Evolutionary conservation across 345 rosid genomes (phyloP).

Genomic region (Gossypium sturtianum): DNA sequence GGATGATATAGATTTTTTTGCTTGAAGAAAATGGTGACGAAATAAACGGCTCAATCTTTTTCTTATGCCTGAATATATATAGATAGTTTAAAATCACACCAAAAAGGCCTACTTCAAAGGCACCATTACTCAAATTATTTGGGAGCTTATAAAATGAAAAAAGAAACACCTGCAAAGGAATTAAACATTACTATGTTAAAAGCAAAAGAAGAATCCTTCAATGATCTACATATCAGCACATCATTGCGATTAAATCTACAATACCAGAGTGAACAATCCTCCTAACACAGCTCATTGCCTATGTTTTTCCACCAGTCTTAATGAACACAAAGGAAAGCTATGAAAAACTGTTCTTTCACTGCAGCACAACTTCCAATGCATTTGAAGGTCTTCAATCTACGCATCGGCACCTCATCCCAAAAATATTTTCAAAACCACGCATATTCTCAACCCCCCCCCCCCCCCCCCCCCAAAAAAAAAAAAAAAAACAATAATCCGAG

Average conservation of each 20-base stretch:
- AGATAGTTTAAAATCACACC: background rate
- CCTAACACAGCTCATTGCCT: background rate
- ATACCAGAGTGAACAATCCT: background rate
- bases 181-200: background rate
- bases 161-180: background rate
- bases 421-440: background rate
- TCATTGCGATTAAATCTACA: background rate
- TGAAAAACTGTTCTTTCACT: background rate
- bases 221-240: background rate
- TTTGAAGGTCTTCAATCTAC: background rate
- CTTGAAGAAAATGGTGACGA: slow-evolving; percentile 3
- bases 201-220: background rate
- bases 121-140: background rate
- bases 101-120: background rate
- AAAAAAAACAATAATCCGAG: too few species aligned
- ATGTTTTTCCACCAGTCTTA: background rate
- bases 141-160: background rate
- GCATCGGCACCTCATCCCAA: background rate
- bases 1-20: slow-evolving; percentile 19
- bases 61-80: background rate
- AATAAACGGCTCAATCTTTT: background rate
- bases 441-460: background rate
- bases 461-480: too few species aligned
- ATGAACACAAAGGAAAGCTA: background rate
- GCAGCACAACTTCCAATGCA: background rate